Conservation (phyloP, 805 yeast genomes). For the Saccharomycopsis javanensis region DNA sequence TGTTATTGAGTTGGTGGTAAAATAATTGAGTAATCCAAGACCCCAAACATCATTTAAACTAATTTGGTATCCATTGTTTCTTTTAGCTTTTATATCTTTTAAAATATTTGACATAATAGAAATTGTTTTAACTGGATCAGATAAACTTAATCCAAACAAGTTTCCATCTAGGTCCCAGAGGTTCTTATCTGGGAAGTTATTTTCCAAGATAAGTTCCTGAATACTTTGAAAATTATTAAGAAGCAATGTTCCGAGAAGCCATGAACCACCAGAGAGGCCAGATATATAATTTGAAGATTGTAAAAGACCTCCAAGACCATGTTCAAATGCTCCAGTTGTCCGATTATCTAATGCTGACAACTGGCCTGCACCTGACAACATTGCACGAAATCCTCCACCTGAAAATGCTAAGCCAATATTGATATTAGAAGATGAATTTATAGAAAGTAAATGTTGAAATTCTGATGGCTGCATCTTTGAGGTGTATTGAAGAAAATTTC, state of each 20-base stretch:
- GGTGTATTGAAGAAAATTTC: conserved; percentile 34
- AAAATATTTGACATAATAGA: conserved; percentile 21
- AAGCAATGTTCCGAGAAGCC: conserved; percentile 63
- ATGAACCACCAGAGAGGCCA: conserved; percentile 81
- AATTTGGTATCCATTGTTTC: conserved; percentile 54
- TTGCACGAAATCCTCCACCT: conserved; percentile 89
- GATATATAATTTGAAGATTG: conserved; percentile 62
- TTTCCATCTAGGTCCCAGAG: conserved; percentile 63
- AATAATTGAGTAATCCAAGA: conserved; percentile 51
- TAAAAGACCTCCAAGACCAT: conserved; percentile 63
- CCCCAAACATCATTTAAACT: conserved; percentile 75
- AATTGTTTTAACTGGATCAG: conserved; percentile 44
- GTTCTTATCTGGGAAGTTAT: conserved; percentile 28
- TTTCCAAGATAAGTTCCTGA: conserved; percentile 36
- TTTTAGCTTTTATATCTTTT: conserved; percentile 40
- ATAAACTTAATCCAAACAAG: conserved; percentile 52
- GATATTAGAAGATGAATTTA: conserved; percentile 20
- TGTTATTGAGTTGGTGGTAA: conserved; percentile 54
- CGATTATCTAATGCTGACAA: conserved; percentile 70
- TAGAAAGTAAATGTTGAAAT: conserved; percentile 25
- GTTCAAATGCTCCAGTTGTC: conserved; percentile 42
- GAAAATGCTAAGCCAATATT: conserved; percentile 54
- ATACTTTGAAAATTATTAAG: conserved; percentile 66
- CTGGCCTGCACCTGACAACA: conserved; percentile 78
- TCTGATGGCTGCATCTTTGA: conserved; percentile 20